phyloP scores from a whole-genome alignment of 805 yeast genomes.

The Wickerhamiella galacta region DNA sequence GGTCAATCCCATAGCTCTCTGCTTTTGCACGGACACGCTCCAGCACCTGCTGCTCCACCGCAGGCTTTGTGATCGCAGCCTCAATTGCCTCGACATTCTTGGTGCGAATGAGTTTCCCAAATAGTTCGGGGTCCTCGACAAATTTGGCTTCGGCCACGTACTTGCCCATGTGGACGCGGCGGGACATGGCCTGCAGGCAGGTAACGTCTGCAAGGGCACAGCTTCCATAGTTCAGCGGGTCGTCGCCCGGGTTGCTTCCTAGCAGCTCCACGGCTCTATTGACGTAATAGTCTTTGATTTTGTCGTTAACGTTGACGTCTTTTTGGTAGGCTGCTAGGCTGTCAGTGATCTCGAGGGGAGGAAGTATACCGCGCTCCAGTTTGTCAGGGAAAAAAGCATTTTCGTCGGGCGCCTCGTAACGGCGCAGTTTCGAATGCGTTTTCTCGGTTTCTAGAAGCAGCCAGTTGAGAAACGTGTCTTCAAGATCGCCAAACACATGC shows the following conservation, averaged over 20 bases:
- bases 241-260: constrained; percentile 52
- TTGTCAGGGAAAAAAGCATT: constrained; percentile 68
- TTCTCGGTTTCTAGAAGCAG: constrained; percentile 57
- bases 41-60: constrained; percentile 72
- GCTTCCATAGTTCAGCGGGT: constrained; percentile 74
- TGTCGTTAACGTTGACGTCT: constrained; percentile 58
- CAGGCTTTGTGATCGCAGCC: constrained; percentile 67
- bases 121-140: constrained; percentile 44
- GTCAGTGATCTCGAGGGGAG: constrained; percentile 62
- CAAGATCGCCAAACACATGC: constrained; percentile 45
- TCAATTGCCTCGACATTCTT: constrained; percentile 60
- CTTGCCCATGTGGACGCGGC: constrained; percentile 92
- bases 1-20: constrained; percentile 74
- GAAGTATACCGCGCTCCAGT: constrained; percentile 38
- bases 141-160: constrained; percentile 96
- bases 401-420: constrained; percentile 92
- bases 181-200: constrained; percentile 68
- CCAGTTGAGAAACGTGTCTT: constrained; percentile 83
- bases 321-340: constrained; percentile 58
- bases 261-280: constrained; percentile 59
- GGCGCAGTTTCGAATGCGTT: constrained; percentile 60
- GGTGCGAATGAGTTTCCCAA: constrained; percentile 44
- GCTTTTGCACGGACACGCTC: constrained; percentile 68
- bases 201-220: constrained; percentile 75
- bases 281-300: constrained; percentile 53